Conservation (phyloP, 2,329 filamentous ascomycete species). For the Stachybotrys chlorohalonatus region DNA sequence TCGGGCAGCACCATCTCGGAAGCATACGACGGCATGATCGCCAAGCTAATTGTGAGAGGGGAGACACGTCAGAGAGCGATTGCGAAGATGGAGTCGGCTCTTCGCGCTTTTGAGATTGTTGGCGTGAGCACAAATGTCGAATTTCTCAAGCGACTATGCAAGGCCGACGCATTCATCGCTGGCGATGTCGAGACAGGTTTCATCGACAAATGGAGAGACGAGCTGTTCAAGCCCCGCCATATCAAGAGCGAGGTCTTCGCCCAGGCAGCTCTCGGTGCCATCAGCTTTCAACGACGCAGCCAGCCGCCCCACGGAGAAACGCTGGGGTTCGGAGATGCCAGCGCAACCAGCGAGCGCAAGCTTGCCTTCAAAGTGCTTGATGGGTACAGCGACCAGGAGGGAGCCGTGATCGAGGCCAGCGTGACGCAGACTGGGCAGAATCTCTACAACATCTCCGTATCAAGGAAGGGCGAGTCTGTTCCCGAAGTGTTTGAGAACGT, state of each 20-base stretch:
- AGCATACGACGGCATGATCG: conserved; percentile 97
- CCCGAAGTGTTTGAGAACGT: conserved; percentile 35
- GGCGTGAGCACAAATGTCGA: conserved; percentile 94
- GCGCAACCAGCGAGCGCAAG: conserved; percentile 31
- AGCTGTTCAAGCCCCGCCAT: conserved; percentile 59
- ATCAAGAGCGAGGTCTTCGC: conserved; percentile 67
- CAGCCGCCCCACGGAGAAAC: conserved; percentile 35
- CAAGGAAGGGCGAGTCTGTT: conserved; percentile 28
- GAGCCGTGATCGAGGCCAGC: conserved; percentile 47
- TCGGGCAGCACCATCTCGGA: conserved; percentile 87
- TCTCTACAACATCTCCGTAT: conserved; percentile 37
- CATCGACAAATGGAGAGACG: conserved; percentile 77
- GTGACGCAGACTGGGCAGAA: conserved; percentile 38
- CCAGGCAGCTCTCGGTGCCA: conserved; percentile 75
- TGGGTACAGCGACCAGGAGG: conserved; percentile 52
- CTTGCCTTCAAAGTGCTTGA: conserved; percentile 50
- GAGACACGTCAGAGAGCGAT: conserved; percentile 71
- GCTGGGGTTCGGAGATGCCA: conserved; percentile 45
- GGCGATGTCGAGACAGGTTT: conserved; percentile 95
- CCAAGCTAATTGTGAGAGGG: conserved; percentile 89
- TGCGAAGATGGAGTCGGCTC: conserved; percentile 67
- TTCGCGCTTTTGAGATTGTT: conserved; percentile 86
- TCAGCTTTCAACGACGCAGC: conserved; percentile 39
- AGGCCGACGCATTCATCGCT: conserved; percentile 69
- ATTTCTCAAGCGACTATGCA: conserved; percentile 83